Evolutionary conservation across 2,329 filamentous ascomycete species (phyloP).

Genomic region (Aureobasidium sp.): DNA sequence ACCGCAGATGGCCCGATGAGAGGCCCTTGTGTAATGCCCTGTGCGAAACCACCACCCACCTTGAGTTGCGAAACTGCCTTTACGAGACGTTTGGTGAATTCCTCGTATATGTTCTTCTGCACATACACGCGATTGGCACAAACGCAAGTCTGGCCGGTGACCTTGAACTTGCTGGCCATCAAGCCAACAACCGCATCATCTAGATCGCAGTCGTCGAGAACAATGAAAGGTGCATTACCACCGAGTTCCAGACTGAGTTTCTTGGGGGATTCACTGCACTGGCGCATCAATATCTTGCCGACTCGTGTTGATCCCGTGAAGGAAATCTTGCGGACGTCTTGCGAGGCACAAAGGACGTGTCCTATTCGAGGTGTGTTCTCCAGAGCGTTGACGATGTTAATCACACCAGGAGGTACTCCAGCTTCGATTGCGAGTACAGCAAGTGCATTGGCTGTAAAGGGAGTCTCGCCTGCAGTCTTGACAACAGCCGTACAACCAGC

Average conservation of each 20-base stretch:
- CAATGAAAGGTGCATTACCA: slow-evolving; percentile 92
- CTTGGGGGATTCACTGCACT: slow-evolving; percentile 76
- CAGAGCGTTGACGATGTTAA: slow-evolving; percentile 78
- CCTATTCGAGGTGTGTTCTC: slow-evolving; percentile 77
- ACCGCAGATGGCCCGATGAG: slow-evolving; percentile 80
- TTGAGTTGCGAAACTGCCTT: slow-evolving; percentile 67
- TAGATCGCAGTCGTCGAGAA: slow-evolving; percentile 87
- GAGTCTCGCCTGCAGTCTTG: slow-evolving; percentile 88
- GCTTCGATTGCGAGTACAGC: slow-evolving; percentile 81
- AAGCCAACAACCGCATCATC: slow-evolving; percentile 78
- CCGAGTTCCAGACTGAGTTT: slow-evolving; percentile 85
- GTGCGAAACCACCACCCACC: slow-evolving; percentile 66
- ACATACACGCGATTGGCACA: slow-evolving; percentile 70
- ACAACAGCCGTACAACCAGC: slow-evolving; percentile 92
- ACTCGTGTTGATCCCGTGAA: slow-evolving; percentile 75
- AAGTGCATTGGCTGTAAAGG: slow-evolving; percentile 79
- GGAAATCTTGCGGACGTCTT: slow-evolving; percentile 77
- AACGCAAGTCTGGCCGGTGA: slow-evolving; percentile 92
- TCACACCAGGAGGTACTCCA: slow-evolving; percentile 81
- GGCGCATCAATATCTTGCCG: slow-evolving; percentile 77
- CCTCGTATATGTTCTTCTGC: slow-evolving; percentile 69
- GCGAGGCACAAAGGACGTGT: slow-evolving; percentile 65
- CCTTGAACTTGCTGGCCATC: slow-evolving; percentile 84
- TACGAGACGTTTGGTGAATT: slow-evolving; percentile 61
- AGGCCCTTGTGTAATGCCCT: slow-evolving; percentile 69